These are phyloP conservation scores for Pelargonium nanum DNA, from an alignment of 345 rosid species.

Conservation along the genomic window DNA sequence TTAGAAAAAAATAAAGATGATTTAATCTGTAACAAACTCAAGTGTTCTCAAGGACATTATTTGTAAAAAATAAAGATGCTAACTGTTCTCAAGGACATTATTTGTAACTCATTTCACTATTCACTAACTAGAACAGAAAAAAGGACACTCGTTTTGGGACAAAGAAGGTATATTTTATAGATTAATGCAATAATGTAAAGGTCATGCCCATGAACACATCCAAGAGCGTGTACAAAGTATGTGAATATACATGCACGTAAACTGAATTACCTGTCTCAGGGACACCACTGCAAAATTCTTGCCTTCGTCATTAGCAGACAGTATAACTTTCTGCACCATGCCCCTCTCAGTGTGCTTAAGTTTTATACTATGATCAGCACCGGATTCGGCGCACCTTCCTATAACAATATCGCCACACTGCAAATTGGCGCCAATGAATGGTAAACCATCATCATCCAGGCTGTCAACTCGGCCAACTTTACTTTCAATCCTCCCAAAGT, in stretches of 20 bases:
- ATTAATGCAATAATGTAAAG: no score
- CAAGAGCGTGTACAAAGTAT: neutral
- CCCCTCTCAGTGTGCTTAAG: conserved; percentile 89
- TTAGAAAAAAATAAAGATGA: no score
- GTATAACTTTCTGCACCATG: conserved; percentile 77
- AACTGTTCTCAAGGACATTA: no score
- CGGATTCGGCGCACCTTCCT: conserved; percentile 76
- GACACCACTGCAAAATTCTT: conserved; percentile 81
- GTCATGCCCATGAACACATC: neutral
- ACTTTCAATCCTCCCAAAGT: conserved; percentile 62
- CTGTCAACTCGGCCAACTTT: conserved; percentile 71
- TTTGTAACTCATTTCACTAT: no score
- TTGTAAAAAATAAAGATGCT: no score
- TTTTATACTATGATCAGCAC: conserved; percentile 70
- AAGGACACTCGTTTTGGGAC: no score
- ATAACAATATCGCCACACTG: conserved; percentile 82
- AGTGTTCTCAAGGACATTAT: no score
- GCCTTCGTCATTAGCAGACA: conserved; percentile 92
- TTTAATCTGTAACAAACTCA: no score
- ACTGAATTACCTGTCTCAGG: conserved; percentile 55
- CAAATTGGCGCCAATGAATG: conserved; percentile 68
- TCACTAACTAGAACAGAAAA: no score
- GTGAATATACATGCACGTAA: neutral
- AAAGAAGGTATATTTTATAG: no score
- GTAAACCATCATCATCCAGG: conserved; percentile 87